phyloP scores from a whole-genome alignment of 495 filamentous ascomycete species.

The Penicillium atrosanguineum region DNA sequence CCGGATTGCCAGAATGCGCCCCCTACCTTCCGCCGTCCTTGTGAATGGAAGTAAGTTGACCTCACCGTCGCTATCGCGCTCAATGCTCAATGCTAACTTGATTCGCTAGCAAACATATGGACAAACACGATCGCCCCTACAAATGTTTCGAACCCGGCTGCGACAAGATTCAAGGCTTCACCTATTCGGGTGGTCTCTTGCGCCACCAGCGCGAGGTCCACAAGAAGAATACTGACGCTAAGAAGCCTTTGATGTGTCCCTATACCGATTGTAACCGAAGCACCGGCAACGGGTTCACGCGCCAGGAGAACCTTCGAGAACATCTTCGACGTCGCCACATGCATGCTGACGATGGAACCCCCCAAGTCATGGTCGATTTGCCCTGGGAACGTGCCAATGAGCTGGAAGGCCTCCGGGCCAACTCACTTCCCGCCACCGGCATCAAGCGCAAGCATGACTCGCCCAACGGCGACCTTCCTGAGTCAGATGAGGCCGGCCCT shows the following conservation, averaged over 20 bases:
- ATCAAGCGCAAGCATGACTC: slow-evolving; percentile 48
- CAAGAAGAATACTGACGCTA: slow-evolving; percentile 77
- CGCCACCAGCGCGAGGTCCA: slow-evolving; percentile 92
- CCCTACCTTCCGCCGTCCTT: slow-evolving; percentile 72
- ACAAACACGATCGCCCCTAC: slow-evolving; percentile 92
- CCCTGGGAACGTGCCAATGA: slow-evolving; percentile 27
- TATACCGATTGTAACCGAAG: slow-evolving; percentile 83
- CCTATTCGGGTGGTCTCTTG: slow-evolving; percentile 83
- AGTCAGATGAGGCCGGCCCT: slow-evolving; percentile 40
- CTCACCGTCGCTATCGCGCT: background rate
- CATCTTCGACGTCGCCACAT: slow-evolving; percentile 83
- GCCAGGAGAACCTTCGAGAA: slow-evolving; percentile 88
- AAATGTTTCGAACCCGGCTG: slow-evolving; percentile 73
- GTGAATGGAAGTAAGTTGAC: slow-evolving; percentile 83
- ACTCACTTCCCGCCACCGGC: slow-evolving; percentile 24
- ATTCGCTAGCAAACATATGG: slow-evolving; percentile 79
- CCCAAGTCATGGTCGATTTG: slow-evolving; percentile 32
- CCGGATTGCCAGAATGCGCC: slow-evolving; percentile 53
- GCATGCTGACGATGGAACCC: slow-evolving; percentile 42
- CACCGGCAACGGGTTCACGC: slow-evolving; percentile 75
- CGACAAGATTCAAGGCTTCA: slow-evolving; percentile 88
- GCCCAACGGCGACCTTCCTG: slow-evolving; percentile 31
- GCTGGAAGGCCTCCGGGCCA: slow-evolving; percentile 25
- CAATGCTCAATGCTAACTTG: slow-evolving; percentile 15
- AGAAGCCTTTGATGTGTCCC: slow-evolving; percentile 79